Percentiles rank a stretch among this genome's conserved stretches.
phyloP scores from a whole-genome alignment of 2,329 filamentous ascomycete species.

The Cladophialophora carrionii region DNA sequence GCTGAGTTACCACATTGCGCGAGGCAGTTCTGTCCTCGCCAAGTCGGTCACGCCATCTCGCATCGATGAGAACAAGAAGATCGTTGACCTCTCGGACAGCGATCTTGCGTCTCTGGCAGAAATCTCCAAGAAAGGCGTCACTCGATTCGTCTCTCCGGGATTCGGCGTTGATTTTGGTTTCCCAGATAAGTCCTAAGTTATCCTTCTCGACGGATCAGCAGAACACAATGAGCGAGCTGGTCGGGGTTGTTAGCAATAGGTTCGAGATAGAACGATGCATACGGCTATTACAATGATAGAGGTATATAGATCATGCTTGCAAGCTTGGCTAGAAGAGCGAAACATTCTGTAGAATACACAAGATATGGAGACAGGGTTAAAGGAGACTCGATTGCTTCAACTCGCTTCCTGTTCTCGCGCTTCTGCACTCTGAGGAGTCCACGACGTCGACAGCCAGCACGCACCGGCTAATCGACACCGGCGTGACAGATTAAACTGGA shows the following conservation, averaged over 20 bases:
- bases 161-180: conserved; percentile 37
- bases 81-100: conserved; percentile 46
- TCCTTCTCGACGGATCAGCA: neutral
- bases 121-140: conserved; percentile 34
- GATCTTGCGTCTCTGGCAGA: conserved; percentile 44
- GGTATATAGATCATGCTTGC: neutral
- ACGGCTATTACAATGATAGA: neutral
- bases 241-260: neutral
- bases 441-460: neutral
- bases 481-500: neutral
- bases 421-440: neutral
- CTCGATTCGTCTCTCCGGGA: conserved; percentile 32
- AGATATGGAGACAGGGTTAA: neutral
- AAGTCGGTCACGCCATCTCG: conserved; percentile 50
- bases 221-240: neutral
- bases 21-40: conserved; percentile 38
- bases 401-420: neutral
- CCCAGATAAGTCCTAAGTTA: conserved; percentile 32
- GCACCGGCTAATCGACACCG: neutral
- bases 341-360: neutral
- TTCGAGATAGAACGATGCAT: too few relatives aligned
- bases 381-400: neutral
- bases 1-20: conserved; percentile 48
- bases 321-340: neutral
- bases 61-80: conserved; percentile 50